Conservation (phyloP, 805 yeast species). For the Lipomyces chichibuensis region DNA sequence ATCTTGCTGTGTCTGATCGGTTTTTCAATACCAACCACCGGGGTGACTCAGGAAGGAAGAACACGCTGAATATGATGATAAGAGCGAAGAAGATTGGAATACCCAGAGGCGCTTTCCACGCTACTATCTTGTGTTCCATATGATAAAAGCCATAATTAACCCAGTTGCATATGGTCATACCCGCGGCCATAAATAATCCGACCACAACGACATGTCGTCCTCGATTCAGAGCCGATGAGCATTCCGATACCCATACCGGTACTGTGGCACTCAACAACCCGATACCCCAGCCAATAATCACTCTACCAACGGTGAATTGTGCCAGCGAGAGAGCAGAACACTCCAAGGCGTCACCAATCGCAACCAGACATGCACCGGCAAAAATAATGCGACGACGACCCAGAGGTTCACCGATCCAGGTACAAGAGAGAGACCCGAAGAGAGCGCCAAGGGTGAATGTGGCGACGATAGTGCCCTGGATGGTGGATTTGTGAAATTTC, state of each 20-base stretch:
- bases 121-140: slow-evolving; percentile 32
- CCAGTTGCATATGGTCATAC: slow-evolving; percentile 79
- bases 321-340: slow-evolving; percentile 60
- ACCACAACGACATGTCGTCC: slow-evolving; percentile 71
- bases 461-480: slow-evolving; percentile 38
- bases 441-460: slow-evolving; percentile 74
- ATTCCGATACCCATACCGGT: slow-evolving; percentile 84
- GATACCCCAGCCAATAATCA: slow-evolving; percentile 72
- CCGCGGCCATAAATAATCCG: slow-evolving; percentile 71
- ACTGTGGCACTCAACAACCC: slow-evolving; percentile 77
- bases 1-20: slow-evolving; percentile 59
- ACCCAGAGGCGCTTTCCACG: slow-evolving; percentile 68
- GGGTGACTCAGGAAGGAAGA: slow-evolving; percentile 75
- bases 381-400: slow-evolving; percentile 71
- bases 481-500: slow-evolving; percentile 2
- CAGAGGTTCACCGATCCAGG: slow-evolving; percentile 60
- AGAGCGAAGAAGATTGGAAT: slow-evolving; percentile 70
- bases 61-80: slow-evolving; percentile 60
- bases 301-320: slow-evolving; percentile 70
- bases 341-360: slow-evolving; percentile 64
- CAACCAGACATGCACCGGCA: slow-evolving; percentile 59
- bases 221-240: slow-evolving; percentile 65
- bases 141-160: slow-evolving; percentile 62
- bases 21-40: slow-evolving; percentile 66
- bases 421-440: slow-evolving; percentile 68